A percentile compares a stretch with the other conserved stretches of the same genome.
Evolutionary conservation across 208 protist species (phyloP).

Genomic region (Crithidia brevicula): DNA sequence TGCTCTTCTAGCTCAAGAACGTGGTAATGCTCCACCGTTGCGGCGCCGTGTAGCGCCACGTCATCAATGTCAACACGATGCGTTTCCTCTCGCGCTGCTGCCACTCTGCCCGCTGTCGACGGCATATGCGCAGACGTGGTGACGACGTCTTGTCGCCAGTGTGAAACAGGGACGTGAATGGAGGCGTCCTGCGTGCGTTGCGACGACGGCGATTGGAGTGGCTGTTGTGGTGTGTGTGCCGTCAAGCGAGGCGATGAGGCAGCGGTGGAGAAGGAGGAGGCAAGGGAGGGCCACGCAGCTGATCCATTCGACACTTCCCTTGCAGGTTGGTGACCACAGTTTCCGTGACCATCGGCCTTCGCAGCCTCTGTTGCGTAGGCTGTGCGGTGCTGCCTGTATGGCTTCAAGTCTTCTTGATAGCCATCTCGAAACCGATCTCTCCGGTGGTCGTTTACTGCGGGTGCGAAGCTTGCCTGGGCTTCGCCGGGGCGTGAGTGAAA

Average conservation of each 20-base stretch:
- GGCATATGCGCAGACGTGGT: neutral
- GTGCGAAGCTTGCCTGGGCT: neutral
- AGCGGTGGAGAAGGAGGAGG: no score
- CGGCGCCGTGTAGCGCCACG: neutral
- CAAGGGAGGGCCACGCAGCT: no score
- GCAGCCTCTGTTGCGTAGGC: neutral
- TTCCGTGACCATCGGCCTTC: no score
- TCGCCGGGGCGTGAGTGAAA: neutral
- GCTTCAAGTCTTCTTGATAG: no score
- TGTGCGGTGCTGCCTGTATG: neutral
- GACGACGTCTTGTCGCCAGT: neutral
- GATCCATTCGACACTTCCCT: no score
- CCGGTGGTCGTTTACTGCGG: no score
- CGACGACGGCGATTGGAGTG: neutral
- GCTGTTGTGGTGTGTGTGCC: no score
- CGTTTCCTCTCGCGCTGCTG: neutral
- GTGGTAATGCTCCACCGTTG: constrained; percentile 26
- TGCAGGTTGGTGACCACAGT: no score
- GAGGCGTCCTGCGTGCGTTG: neutral
- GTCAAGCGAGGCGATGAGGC: no score
- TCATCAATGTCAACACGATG: neutral
- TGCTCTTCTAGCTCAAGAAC: constrained; percentile 32
- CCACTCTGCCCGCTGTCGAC: neutral
- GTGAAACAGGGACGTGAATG: neutral
- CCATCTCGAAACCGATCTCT: no score